Conservation (phyloP, 345 rosid genomes). For the Pistacia integerrima region DNA sequence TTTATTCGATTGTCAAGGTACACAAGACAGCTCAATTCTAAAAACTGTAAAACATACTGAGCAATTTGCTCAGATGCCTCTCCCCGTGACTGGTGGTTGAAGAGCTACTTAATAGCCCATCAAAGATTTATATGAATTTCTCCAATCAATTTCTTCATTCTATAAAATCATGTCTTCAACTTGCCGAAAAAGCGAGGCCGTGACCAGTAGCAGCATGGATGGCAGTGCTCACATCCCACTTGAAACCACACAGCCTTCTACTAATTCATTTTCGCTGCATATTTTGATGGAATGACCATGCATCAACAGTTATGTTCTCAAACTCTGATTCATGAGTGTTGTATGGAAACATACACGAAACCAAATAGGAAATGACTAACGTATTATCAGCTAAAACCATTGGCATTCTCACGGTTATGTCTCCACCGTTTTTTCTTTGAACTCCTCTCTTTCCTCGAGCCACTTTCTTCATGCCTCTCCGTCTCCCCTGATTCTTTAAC, state of each 20-base stretch:
- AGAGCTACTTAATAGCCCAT: no score
- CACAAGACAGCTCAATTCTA: background rate
- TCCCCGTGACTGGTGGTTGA: no score
- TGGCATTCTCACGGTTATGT: conserved; percentile 13
- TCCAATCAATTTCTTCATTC: no score
- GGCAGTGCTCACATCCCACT: background rate
- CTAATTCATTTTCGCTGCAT: background rate
- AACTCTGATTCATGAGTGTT: background rate
- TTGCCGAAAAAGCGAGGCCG: background rate
- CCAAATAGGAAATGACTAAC: background rate
- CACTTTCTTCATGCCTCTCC: conserved; percentile 26
- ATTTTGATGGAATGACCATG: background rate
- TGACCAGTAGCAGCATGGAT: background rate
- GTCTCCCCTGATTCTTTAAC: conserved; percentile 28
- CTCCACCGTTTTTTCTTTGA: conserved; percentile 34
- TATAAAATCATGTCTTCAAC: no score
- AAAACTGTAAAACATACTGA: no score
- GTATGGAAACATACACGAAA: background rate
- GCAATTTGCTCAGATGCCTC: no score
- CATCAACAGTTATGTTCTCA: background rate
- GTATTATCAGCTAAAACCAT: conserved; percentile 22
- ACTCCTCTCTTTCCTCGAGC: conserved; percentile 35
- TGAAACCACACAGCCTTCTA: background rate
- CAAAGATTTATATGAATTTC: no score
- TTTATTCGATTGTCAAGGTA: no score